Evolutionary conservation across 2,329 filamentous ascomycete genomes (phyloP).

Genomic region (Epichloe gansuensis): DNA sequence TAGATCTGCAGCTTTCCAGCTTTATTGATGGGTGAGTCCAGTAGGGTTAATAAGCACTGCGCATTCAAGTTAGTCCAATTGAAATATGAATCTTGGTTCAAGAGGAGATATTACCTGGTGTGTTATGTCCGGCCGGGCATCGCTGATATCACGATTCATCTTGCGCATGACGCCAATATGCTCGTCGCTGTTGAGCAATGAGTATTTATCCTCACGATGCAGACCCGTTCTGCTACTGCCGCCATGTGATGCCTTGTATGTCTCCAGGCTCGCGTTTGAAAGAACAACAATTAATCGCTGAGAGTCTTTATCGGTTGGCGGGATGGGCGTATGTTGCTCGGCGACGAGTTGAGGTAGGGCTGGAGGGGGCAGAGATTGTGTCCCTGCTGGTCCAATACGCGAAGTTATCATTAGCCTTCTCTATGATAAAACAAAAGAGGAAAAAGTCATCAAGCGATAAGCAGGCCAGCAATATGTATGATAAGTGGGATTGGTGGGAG

Average conservation of each 20-base stretch:
- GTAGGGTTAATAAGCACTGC: slow-evolving; percentile 88
- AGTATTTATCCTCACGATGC: slow-evolving; percentile 86
- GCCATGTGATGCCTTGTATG: slow-evolving; percentile 80
- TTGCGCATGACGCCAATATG: slow-evolving; percentile 99
- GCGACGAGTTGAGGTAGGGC: slow-evolving; percentile 84
- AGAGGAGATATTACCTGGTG: slow-evolving; percentile 60
- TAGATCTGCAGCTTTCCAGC: slow-evolving; percentile 95
- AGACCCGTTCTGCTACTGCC: slow-evolving; percentile 50
- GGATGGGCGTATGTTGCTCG: slow-evolving; percentile 79
- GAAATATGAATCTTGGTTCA: background rate
- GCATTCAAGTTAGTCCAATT: slow-evolving; percentile 30
- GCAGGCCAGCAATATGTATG: background rate
- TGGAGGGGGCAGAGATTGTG: slow-evolving; percentile 88
- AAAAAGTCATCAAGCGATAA: background rate
- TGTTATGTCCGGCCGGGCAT: slow-evolving; percentile 93
- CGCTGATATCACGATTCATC: slow-evolving; percentile 98
- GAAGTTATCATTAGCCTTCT: background rate
- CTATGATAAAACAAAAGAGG: background rate
- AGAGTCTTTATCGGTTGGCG: slow-evolving; percentile 77
- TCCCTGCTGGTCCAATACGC: slow-evolving; percentile 41
- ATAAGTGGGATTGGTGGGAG: background rate
- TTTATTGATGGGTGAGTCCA: slow-evolving; percentile 98
- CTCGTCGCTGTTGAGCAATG: slow-evolving; percentile 94
- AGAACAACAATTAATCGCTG: slow-evolving; percentile 89
- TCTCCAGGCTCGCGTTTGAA: slow-evolving; percentile 94